A percentile compares a stretch with the other conserved stretches of the same genome.
These are phyloP conservation scores for Sarocladium kiliense DNA, from an alignment of 2,329 filamentous ascomycete genomes.

Conservation along the genomic window DNA sequence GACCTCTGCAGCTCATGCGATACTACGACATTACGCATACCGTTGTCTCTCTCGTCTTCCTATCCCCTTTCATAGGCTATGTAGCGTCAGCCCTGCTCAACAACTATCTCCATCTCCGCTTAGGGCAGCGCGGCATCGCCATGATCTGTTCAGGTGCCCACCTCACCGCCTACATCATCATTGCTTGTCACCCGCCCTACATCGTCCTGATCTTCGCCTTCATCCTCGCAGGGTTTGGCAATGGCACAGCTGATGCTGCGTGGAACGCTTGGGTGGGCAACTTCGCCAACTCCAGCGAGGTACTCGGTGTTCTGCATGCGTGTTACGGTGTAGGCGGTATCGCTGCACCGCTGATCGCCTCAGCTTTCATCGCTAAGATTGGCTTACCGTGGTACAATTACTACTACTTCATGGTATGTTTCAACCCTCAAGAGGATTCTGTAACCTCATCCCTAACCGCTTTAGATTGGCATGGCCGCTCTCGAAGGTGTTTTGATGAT, in stretches of 20 bases:
- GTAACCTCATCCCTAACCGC: constrained; percentile 17
- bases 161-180: constrained; percentile 57
- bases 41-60: constrained; percentile 59
- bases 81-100: constrained; percentile 56
- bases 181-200: constrained; percentile 62
- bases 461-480: constrained; percentile 53
- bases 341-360: constrained; percentile 64
- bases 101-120: constrained; percentile 34
- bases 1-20: constrained; percentile 19
- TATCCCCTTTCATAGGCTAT: constrained; percentile 62
- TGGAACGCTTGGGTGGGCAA: constrained; percentile 58
- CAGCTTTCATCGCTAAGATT: constrained; percentile 61
- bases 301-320: constrained; percentile 64
- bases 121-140: constrained; percentile 52
- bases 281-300: constrained; percentile 63
- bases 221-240: constrained; percentile 64
- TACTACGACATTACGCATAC: constrained; percentile 60
- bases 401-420: constrained; percentile 67
- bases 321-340: constrained; percentile 66
- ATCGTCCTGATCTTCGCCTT: constrained; percentile 61
- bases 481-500: constrained; percentile 46
- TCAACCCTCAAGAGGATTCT: not conserved
- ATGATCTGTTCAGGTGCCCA: constrained; percentile 55
- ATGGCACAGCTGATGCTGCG: constrained; percentile 55
- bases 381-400: constrained; percentile 62